Evolutionary conservation across 176 grass and related monocot species (phyloP).

Genomic region (Aegilops longissima): DNA sequence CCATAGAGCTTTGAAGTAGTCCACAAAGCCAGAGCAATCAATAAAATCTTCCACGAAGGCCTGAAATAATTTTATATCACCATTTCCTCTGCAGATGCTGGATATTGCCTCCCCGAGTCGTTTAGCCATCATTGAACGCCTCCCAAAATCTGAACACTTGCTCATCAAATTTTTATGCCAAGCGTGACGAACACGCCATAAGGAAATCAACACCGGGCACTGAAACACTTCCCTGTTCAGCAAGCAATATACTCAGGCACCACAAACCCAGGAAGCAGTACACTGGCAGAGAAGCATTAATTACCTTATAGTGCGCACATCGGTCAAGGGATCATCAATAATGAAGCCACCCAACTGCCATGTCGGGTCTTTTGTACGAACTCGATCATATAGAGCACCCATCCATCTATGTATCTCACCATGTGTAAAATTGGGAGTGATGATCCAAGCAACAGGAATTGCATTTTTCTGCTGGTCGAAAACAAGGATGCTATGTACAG

Average conservation of each 20-base stretch:
- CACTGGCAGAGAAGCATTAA: background rate
- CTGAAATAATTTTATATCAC: slow-evolving; percentile 63
- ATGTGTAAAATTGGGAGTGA: slow-evolving; percentile 70
- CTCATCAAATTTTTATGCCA: slow-evolving; percentile 75
- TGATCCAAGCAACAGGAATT: slow-evolving; percentile 86
- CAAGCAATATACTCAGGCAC: slow-evolving; percentile 40
- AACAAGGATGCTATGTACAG: slow-evolving; percentile 90
- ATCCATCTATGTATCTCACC: slow-evolving; percentile 85
- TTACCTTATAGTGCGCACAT: slow-evolving; percentile 79
- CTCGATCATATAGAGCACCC: slow-evolving; percentile 83
- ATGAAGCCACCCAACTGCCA: slow-evolving; percentile 97
- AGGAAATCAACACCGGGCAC: slow-evolving; percentile 79
- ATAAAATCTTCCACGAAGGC: slow-evolving; percentile 69
- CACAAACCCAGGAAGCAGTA: slow-evolving; percentile 13
- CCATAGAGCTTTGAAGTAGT: slow-evolving; percentile 85
- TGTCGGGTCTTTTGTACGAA: slow-evolving; percentile 78
- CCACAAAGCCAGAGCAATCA: slow-evolving; percentile 66
- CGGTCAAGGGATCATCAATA: slow-evolving; percentile 80
- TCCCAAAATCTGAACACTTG: slow-evolving; percentile 68
- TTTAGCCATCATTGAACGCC: slow-evolving; percentile 46
- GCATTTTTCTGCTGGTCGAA: slow-evolving; percentile 83
- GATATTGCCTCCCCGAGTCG: slow-evolving; percentile 62
- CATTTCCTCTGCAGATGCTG: slow-evolving; percentile 56
- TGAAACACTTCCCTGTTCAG: slow-evolving; percentile 69
- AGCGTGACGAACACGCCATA: slow-evolving; percentile 70